Conservation (phyloP, 192 early-diverging fungal species). For the Dimargaris cristalligena region DNA sequence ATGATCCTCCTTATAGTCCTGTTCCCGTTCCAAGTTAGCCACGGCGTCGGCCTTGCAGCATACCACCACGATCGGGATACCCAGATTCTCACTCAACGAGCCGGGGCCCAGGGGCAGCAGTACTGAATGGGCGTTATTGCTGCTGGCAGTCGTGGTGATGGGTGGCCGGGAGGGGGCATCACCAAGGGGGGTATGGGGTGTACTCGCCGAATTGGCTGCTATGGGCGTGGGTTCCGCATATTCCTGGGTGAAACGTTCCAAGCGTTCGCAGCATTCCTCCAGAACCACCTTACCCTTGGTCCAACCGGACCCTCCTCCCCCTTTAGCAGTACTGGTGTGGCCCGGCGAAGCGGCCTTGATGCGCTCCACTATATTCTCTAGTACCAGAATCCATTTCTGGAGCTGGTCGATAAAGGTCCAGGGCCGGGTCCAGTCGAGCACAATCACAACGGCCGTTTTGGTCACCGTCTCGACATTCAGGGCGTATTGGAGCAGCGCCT, state of each 20-base stretch:
- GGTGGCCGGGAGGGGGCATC: no score
- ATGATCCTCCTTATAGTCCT: constrained; percentile 74
- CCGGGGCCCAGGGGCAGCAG: constrained; percentile 60
- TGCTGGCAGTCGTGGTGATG: constrained; percentile 17
- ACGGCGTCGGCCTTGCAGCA: constrained; percentile 75
- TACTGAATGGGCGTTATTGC: constrained; percentile 28
- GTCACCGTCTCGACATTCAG: constrained; percentile 45
- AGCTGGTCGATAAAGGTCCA: constrained; percentile 71
- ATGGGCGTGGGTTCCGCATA: constrained; percentile 37
- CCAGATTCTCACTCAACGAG: constrained; percentile 67
- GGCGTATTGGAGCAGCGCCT: constrained; percentile 51
- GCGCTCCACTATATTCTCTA: constrained; percentile 35
- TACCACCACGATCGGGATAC: constrained; percentile 77
- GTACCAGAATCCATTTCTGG: constrained; percentile 58
- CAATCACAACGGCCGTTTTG: constrained; percentile 50
- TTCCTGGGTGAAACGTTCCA: constrained; percentile 51
- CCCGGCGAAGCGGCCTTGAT: constrained; percentile 22
- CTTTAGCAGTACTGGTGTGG: constrained; percentile 17
- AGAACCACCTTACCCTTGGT: constrained; percentile 44
- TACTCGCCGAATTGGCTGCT: constrained; percentile 16
- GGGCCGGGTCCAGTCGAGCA: constrained; percentile 81
- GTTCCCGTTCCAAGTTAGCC: constrained; percentile 54
- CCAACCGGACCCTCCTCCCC: constrained; percentile 30
- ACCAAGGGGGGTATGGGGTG: constrained; percentile 14
- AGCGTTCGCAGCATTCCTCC: constrained; percentile 48